Conservation (phyloP, 306 rosid genomes). For the Pachyrhizus erosus region DNA sequence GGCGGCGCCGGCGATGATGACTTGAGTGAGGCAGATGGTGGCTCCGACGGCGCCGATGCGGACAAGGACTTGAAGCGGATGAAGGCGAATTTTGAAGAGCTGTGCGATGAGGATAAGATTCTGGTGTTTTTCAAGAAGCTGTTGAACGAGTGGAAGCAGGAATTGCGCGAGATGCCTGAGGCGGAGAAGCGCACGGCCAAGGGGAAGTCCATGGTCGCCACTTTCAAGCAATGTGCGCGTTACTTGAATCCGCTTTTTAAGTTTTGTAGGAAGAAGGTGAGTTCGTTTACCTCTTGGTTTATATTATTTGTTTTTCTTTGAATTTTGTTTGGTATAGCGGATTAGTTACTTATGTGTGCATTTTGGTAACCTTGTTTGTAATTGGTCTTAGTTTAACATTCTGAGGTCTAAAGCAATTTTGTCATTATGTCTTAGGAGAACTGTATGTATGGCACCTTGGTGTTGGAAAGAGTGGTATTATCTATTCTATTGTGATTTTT, state of each 20-base stretch:
- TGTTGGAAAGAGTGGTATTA: background rate
- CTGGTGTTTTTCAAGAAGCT: slow-evolving; percentile 89
- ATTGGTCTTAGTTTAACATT: slow-evolving; percentile 22
- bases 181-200: slow-evolving; percentile 87
- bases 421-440: background rate
- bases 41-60: slow-evolving; percentile 71
- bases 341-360: slow-evolving; percentile 1
- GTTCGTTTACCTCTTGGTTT: background rate
- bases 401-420: background rate
- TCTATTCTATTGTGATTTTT: background rate
- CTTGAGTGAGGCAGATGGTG: slow-evolving; percentile 71
- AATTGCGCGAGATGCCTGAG: slow-evolving; percentile 80
- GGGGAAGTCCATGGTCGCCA: slow-evolving; percentile 95
- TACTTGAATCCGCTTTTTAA: slow-evolving; percentile 91
- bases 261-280: slow-evolving; percentile 97
- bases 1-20: slow-evolving; percentile 84
- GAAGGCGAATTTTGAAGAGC: slow-evolving; percentile 87
- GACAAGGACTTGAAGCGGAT: slow-evolving; percentile 82
- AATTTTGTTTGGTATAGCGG: background rate
- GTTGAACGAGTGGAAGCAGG: slow-evolving; percentile 96
- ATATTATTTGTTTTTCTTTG: background rate
- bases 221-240: slow-evolving; percentile 96
- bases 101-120: slow-evolving; percentile 89
- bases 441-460: background rate
- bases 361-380: background rate